Conservation (phyloP, 2,329 filamentous ascomycete genomes). For the Neoascochyta sp. region DNA sequence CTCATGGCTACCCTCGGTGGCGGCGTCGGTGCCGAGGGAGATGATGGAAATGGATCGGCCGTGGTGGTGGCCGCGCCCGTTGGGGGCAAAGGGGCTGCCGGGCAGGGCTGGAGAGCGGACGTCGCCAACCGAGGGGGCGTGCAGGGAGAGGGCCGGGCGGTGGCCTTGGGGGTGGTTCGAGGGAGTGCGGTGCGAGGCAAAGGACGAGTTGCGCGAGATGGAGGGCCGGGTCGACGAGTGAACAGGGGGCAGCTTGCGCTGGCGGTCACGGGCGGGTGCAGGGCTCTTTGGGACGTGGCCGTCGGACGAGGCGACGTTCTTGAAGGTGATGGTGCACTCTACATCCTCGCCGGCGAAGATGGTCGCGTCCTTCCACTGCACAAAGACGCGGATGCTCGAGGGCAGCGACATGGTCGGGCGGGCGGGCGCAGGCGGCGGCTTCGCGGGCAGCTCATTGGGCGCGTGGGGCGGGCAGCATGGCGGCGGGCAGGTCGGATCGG, state of each 20-base stretch:
- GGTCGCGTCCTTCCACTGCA: slow-evolving; percentile 89
- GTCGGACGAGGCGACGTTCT: slow-evolving; percentile 65
- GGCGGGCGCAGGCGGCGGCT: slow-evolving; percentile 20
- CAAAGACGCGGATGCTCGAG: slow-evolving; percentile 84
- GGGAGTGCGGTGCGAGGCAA: slow-evolving; percentile 25
- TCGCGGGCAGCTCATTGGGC: slow-evolving; percentile 31
- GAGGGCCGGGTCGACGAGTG: slow-evolving; percentile 36
- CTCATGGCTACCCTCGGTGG: slow-evolving; percentile 29
- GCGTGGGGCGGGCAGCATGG: slow-evolving; percentile 25
- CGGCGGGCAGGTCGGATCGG: slow-evolving; percentile 14
- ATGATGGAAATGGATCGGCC: slow-evolving; percentile 50
- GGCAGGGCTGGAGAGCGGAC: slow-evolving; percentile 22
- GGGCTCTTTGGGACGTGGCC: slow-evolving; percentile 39
- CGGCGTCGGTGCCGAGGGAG: slow-evolving; percentile 45
- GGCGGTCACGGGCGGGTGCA: slow-evolving; percentile 32
- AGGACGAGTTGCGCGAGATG: slow-evolving; percentile 37
- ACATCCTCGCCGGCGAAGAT: slow-evolving; percentile 96
- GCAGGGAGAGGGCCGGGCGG: slow-evolving; percentile 63
- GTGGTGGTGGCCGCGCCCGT: slow-evolving; percentile 35
- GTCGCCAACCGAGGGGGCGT: slow-evolving; percentile 37
- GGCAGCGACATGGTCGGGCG: slow-evolving; percentile 33
- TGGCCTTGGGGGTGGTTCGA: slow-evolving; percentile 53
- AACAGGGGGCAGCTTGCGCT: slow-evolving; percentile 39
- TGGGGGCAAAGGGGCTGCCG: slow-evolving; percentile 19
- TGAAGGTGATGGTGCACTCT: slow-evolving; percentile 94